Evolutionary conservation across 2,329 filamentous ascomycete genomes (phyloP).

Genomic region (Colletotrichum neosansevieriae): DNA sequence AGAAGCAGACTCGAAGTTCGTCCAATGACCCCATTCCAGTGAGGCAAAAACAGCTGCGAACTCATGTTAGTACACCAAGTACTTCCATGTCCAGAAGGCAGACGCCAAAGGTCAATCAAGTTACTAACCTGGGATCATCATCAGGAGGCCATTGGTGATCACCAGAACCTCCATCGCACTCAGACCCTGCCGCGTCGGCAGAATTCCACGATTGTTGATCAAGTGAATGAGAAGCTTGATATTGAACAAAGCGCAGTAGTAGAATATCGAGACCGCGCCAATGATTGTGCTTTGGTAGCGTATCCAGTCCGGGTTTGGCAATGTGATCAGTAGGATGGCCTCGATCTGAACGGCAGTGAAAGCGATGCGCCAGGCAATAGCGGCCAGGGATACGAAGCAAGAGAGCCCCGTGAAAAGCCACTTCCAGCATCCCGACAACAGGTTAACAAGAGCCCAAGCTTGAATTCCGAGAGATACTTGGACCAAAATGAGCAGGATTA

Average conservation of each 20-base stretch:
- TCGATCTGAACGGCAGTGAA: constrained; percentile 53
- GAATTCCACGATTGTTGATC: constrained; percentile 58
- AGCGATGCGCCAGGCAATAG: constrained; percentile 49
- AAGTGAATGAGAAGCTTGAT: constrained; percentile 63
- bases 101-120: background rate
- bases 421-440: constrained; percentile 58
- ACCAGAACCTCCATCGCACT: constrained; percentile 67
- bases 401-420: constrained; percentile 49
- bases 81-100: background rate
- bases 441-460: constrained; percentile 63
- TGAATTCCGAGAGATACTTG: constrained; percentile 63
- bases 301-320: constrained; percentile 51
- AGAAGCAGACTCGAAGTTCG: constrained; percentile 63
- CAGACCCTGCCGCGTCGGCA: constrained; percentile 56
- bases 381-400: constrained; percentile 46
- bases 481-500: constrained; percentile 59
- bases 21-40: constrained; percentile 57
- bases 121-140: constrained; percentile 65
- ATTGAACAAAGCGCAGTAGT: constrained; percentile 69
- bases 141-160: constrained; percentile 67
- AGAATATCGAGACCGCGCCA: constrained; percentile 58
- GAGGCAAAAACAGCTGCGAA: constrained; percentile 62
- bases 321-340: constrained; percentile 44
- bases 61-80: background rate
- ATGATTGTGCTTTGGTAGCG: constrained; percentile 52